A percentile compares a stretch with the other conserved stretches of the same genome.
Evolutionary conservation across 192 early-diverging fungal genomes (phyloP).

Genomic region (Helicostylum pulchrum): DNA sequence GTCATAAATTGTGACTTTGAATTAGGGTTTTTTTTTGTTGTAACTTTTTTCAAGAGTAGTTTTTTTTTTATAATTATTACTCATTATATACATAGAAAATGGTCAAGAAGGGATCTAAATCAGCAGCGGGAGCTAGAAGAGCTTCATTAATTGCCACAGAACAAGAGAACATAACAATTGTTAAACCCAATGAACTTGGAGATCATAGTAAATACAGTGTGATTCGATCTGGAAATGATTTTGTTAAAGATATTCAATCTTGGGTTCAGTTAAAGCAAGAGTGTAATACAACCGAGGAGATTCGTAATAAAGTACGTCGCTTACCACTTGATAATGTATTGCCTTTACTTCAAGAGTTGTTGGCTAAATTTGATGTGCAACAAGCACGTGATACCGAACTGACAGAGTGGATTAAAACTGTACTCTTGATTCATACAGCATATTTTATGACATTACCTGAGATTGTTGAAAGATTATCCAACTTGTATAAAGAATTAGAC

Average conservation of each 20-base stretch:
- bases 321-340: slow-evolving; percentile 47
- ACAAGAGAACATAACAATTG: neutral
- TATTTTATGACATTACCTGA: slow-evolving; percentile 56
- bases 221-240: neutral
- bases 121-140: neutral
- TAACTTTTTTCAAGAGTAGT: neutral
- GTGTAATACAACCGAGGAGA: slow-evolving; percentile 7
- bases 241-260: neutral
- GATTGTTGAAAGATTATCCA: slow-evolving; percentile 42
- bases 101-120: neutral
- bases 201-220: neutral
- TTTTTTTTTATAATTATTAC: neutral
- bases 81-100: neutral
- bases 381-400: slow-evolving; percentile 41
- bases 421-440: slow-evolving; percentile 44
- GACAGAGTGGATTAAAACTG: slow-evolving; percentile 49
- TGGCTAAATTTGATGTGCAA: slow-evolving; percentile 47
- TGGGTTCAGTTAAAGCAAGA: neutral
- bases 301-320: slow-evolving; percentile 46
- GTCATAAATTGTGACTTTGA: neutral
- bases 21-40: slow-evolving; percentile 1
- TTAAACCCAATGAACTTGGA: neutral
- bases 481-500: slow-evolving; percentile 50
- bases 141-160: neutral
- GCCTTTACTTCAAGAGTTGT: slow-evolving; percentile 43